These are phyloP conservation scores for Olyra latifolia DNA, from an alignment of 176 grass and related monocot species.

Conservation along the genomic window DNA sequence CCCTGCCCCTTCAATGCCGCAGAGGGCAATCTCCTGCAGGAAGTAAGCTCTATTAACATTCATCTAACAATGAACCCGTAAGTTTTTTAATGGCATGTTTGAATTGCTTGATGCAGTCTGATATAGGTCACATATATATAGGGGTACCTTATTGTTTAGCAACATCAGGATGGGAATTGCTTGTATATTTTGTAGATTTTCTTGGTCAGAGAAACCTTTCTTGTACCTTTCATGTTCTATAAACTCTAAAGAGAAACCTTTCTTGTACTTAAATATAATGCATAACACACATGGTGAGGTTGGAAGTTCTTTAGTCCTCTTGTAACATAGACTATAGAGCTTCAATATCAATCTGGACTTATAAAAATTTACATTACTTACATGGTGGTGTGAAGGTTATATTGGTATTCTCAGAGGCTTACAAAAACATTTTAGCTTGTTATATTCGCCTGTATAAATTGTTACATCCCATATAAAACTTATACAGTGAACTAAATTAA, in stretches of 20 bases:
- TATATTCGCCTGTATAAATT: no score
- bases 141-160: background rate
- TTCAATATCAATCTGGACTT: background rate
- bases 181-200: no score
- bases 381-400: conserved; percentile 3
- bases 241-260: conserved; percentile 6
- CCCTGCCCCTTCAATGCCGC: conserved; percentile 71
- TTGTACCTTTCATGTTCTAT: background rate
- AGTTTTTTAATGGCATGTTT: background rate
- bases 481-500: no score
- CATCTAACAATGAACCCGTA: background rate
- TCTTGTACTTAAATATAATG: background rate
- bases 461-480: no score
- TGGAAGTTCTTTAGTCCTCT: background rate
- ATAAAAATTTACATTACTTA: background rate
- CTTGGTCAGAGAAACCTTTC: no score
- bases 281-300: background rate
- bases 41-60: conserved; percentile 48
- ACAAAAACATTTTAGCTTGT: background rate
- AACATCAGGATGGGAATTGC: background rate
- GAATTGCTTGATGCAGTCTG: background rate
- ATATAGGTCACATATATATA: background rate
- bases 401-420: conserved; percentile 3
- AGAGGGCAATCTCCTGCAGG: conserved; percentile 85
- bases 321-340: background rate